Base-by-base conservation (phyloP, 179 eudicot species). In the Silene vulgaris region DNA sequence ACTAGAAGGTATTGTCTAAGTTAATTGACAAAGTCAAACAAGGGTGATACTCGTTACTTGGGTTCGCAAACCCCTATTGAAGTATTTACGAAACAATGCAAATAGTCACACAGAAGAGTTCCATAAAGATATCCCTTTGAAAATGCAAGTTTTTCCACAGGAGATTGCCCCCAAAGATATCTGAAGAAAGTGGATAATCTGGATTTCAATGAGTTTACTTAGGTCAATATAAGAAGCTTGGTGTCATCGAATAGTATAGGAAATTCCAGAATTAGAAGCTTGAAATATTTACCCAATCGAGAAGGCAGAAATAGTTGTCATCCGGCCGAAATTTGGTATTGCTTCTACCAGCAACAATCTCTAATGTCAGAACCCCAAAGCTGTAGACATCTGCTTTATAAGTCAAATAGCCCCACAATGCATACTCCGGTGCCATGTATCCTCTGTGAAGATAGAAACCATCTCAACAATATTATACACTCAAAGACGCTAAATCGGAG, bases 361-460 rank as follows among this genome's bases (percentile, higher is more conserved):
- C 87, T 74, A 84, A 77, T 20, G 82, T 76, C n/a, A 84, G 68
- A 65, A 84, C 80, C 17, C 89, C 89, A 43, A 86, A 86, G 80
- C 87, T 86, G 66, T 84, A 84, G 37, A 84, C 84, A 76, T 86
- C 87, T 29, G 87, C 89, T 77, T 86, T 86, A 78, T 80, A 45
- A 20, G 87, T 82, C 76, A 86, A 74, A 65, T 84, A 77, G 65
- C 89, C 89, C 85, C 87, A 84, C 43, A 86, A 71, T 60, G 84
- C 87, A 77, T 86, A 84, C 77, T 86, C 88, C 17, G 87, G 87
- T 45, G 84, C 87, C 88, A 86, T 86, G 76, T 86, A 86, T 59
- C 88, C 86, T 69, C 88, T 86, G 81, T 71, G 26, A 70, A 30
- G 74, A 74, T 23, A 74, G 19, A n/a, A 60, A 68, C 66, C 68